Evolutionary conservation across 768 basidiomycete species (phyloP), one percentile per base, ranked within the genome.

Genomic region (Multifurca ochricompacta): DNA sequence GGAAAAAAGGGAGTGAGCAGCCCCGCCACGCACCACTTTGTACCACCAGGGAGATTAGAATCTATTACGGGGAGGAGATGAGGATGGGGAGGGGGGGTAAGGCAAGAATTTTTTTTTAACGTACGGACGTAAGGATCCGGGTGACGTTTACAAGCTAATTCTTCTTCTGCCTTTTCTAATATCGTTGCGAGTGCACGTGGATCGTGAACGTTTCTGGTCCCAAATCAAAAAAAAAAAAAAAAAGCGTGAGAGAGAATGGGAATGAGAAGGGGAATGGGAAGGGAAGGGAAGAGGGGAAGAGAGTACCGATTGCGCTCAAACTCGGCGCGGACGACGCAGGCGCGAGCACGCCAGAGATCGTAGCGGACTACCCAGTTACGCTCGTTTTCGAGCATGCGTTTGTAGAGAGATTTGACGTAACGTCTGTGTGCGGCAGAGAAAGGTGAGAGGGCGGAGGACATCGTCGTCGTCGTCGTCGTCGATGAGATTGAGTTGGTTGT

Each of bases 391-490:
- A 98, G 78, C 62, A 82, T 80, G 34, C 93, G 85, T 65, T 80
- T 85, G 76, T 96, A 97, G 5, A 98, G 79, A 8, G 88, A 90
- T 73, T 95, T 91, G 68, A 93, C 91, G 66, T 93, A 86, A 63
- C 80, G 77, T 66, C 82, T 80, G 73, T 90, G 88, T 4, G 82
- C 85, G 31, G 80, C 71, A 37, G 85, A 77, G 73, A 90, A 91
- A 32, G 85, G 70, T 51, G 77, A 72, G 49, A 71, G n/a, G n/a
- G n/a, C n/a, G n/a, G n/a, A 65, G 40, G 82, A 73, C 81, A 83
- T 82, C 59, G 68, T 70, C 23, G 5, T 23, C 16, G 27, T 28
- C 31, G 42, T 18, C n/a, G n/a, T n/a, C n/a, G n/a, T n/a, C n/a
- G n/a, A n/a, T n/a, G n/a, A n/a, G n/a, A n/a, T n/a, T n/a, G n/a